Evolutionary conservation across 225 moss, liverwort and hornwort genomes (phyloP).

Genomic region (Polytrichum formosum): DNA sequence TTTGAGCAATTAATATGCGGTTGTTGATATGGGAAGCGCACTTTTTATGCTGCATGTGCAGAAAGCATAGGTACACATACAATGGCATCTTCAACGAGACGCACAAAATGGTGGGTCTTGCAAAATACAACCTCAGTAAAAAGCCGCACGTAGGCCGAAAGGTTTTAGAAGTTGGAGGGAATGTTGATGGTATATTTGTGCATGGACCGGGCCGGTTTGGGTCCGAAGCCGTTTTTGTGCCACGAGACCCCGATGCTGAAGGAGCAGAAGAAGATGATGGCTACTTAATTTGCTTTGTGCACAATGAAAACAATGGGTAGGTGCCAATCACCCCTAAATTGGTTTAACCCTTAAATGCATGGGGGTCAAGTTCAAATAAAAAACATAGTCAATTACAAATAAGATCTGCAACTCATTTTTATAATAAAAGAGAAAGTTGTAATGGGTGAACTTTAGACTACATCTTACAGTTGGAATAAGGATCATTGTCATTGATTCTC

Average conservation of each 20-base stretch:
- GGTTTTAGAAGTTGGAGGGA: slow-evolving; percentile 52
- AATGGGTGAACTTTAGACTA: too few species aligned
- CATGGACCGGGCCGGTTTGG: slow-evolving; percentile 57
- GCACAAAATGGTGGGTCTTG: slow-evolving; percentile 39
- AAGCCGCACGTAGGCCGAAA: slow-evolving; percentile 38
- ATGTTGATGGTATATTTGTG: slow-evolving; percentile 41
- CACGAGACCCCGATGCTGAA: slow-evolving; percentile 36
- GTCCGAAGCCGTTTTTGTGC: slow-evolving; percentile 71
- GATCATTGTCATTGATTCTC: too few species aligned
- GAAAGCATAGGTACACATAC: slow-evolving; percentile 63
- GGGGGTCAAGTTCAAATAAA: too few species aligned
- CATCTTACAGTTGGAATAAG: too few species aligned
- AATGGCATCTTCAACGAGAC: slow-evolving; percentile 16
- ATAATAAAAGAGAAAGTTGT: too few species aligned
- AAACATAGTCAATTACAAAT: too few species aligned
- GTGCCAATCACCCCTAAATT: too few species aligned
- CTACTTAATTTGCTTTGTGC: slow-evolving; percentile 69
- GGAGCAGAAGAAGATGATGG: slow-evolving; percentile 78
- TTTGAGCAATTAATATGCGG: too few species aligned
- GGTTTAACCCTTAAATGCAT: too few species aligned
- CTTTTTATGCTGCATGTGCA: slow-evolving; percentile 12
- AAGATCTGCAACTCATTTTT: too few species aligned
- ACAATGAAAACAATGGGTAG: slow-evolving; percentile 58
- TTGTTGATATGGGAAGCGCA: too few species aligned
- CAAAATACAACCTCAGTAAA: slow-evolving; percentile 59